A percentile compares a stretch with the other conserved stretches of the same genome.
These are phyloP conservation scores for Schizosaccharomyces versatilis DNA, from an alignment of 1,139 yeast genomes.

Conservation along the genomic window DNA sequence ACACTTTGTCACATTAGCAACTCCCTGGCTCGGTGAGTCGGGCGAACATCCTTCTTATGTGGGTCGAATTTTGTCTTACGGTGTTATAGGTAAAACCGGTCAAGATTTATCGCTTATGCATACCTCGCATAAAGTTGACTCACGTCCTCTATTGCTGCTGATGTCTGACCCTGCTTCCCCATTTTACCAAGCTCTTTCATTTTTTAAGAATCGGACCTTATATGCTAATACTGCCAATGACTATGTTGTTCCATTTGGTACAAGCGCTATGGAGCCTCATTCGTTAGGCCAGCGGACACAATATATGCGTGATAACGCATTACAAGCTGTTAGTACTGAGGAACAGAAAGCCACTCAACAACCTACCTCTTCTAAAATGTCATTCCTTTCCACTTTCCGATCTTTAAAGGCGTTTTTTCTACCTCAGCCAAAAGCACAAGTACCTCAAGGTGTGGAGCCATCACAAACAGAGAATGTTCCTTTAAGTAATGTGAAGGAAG, in stretches of 20 bases:
- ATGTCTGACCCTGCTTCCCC: slow-evolving; percentile 53
- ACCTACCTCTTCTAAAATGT: too few relatives aligned
- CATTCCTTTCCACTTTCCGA: too few relatives aligned
- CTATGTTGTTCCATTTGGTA: slow-evolving; percentile 82
- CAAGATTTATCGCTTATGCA: slow-evolving; percentile 61
- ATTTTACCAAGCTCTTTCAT: slow-evolving; percentile 40
- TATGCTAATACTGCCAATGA: slow-evolving; percentile 67
- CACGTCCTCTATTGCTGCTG: slow-evolving; percentile 43
- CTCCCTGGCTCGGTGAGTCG: slow-evolving; percentile 71
- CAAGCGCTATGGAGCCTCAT: slow-evolving; percentile 17
- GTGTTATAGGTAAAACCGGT: slow-evolving; percentile 83
- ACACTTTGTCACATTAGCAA: slow-evolving; percentile 67
- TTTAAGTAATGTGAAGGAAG: too few relatives aligned
- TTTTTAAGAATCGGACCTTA: slow-evolving; percentile 46
- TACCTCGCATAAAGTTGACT: slow-evolving; percentile 6
- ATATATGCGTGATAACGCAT: too few relatives aligned
- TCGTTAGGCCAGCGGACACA: background rate
- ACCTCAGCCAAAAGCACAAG: too few relatives aligned
- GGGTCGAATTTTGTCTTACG: slow-evolving; percentile 63
- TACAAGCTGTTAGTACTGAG: too few relatives aligned
- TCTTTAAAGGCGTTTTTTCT: too few relatives aligned
- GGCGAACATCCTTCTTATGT: slow-evolving; percentile 76
- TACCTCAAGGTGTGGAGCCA: too few relatives aligned
- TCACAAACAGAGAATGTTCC: too few relatives aligned
- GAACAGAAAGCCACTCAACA: too few relatives aligned